These are phyloP conservation scores for Ophiosphaerella herpotricha DNA, from an alignment of 2,329 filamentous ascomycete species.

Conservation along the genomic window DNA sequence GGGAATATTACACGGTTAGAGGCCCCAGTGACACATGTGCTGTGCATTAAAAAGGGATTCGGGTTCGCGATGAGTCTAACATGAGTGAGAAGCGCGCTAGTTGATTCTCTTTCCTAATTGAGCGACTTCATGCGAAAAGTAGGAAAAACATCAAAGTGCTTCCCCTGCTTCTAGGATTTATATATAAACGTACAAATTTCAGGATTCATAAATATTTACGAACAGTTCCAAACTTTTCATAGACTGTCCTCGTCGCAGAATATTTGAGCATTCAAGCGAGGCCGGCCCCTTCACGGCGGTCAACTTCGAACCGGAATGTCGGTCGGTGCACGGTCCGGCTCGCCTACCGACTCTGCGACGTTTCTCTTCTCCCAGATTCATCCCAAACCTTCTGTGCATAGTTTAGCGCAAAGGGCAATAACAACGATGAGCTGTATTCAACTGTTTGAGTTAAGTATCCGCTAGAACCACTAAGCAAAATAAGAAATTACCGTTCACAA, in stretches of 20 bases:
- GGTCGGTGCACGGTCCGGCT: not conserved
- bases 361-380: no score
- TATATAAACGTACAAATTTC: no score
- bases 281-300: not conserved
- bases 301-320: not conserved
- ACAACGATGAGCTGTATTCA: no score
- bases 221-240: no score
- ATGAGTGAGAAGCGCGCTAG: slow-evolving; percentile 5
- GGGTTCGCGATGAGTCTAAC: not conserved
- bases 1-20: not conserved
- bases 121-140: slow-evolving; percentile 18
- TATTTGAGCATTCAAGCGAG: not conserved
- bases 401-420: no score
- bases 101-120: slow-evolving; percentile 14
- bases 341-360: slow-evolving; percentile 3
- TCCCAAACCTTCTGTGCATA: no score
- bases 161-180: no score
- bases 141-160: not conserved
- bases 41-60: no score
- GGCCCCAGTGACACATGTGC: not conserved
- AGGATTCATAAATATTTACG: no score
- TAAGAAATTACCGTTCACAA: no score
- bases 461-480: no score
- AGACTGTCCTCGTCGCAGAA: not conserved
- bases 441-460: no score